phyloP scores from a whole-genome alignment of 768 basidiomycete species.

The Lactifluus hygrophoroides region DNA sequence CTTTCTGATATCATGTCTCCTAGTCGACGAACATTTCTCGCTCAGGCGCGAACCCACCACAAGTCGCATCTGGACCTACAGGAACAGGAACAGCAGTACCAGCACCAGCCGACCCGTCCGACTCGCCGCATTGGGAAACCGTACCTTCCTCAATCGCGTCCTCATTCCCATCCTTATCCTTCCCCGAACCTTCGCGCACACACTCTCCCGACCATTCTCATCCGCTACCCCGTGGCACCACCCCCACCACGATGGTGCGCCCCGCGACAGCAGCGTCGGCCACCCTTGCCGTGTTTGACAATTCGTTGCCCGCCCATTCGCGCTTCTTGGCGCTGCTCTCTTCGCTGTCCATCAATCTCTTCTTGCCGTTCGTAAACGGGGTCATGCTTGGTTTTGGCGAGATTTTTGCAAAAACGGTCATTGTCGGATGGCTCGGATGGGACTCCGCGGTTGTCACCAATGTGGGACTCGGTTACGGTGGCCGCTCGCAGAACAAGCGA shows the following conservation, averaged over 20 bases:
- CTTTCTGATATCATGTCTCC: too few species aligned
- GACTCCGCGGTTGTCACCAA: constrained; percentile 25
- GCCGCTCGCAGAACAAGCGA: neutral
- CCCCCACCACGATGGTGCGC: neutral
- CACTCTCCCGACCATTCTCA: constrained; percentile 30
- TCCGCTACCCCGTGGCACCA: constrained; percentile 13
- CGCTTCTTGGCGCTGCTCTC: constrained; percentile 62
- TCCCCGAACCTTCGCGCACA: constrained; percentile 53
- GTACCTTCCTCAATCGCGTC: constrained; percentile 37
- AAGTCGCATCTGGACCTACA: neutral
- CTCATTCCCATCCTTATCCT: constrained; percentile 76
- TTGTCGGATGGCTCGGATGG: constrained; percentile 47
- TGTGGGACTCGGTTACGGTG: constrained; percentile 13
- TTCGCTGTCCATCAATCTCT: constrained; percentile 73
- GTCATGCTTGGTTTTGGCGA: constrained; percentile 97
- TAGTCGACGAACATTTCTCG: neutral
- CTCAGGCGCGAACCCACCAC: neutral
- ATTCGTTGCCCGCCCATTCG: constrained; percentile 54
- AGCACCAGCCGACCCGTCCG: constrained; percentile 24
- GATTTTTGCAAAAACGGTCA: constrained; percentile 78
- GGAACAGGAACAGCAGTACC: neutral
- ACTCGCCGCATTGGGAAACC: constrained; percentile 53
- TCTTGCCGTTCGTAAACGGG: constrained; percentile 86
- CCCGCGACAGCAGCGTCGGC: constrained; percentile 28
- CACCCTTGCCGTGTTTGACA: constrained; percentile 65